Evolutionary conservation across 2,329 filamentous ascomycete genomes (phyloP), one percentile per base, ranked within the genome.

Genomic region (Didymella pinodella): DNA sequence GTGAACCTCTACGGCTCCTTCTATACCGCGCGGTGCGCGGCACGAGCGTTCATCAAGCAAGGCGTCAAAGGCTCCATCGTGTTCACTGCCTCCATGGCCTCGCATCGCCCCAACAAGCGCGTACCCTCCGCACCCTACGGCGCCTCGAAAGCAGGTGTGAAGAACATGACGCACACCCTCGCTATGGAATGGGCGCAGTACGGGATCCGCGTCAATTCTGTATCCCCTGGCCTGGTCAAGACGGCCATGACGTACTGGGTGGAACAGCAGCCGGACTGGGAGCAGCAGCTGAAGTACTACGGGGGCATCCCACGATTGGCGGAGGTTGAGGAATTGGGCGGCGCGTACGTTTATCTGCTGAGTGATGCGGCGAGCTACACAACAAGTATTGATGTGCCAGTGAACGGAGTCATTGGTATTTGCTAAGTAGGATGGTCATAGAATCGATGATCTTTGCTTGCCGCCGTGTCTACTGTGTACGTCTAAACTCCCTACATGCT

Each of bases 321-420:
- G 0, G 78, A 83, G 47, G 80, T 82, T 0, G 79, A 83, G 62
- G 84, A 86, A 70, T 72, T 86, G 2, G 83, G 83, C 2, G 83
- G 84, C 14, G 84, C 84, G 0, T 86, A 86, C 63, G 83, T 86
- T 4, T 86, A 86, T 62, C 68, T 86, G 55, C 68, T 86, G n/a
- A 82, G 78, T 55, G 84, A 86, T 56, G 78, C 80, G 8, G 80
- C 81, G n/a, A 80, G 74, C 32, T 83, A 83, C 65, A 84, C 82
- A 4, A 83, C 81, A 1, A 78, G 77, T 46, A 83, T 83, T 45
- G 81, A 84, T 62, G 83, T 84, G 36, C 81, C 80, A 0, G 78
- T 83, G 0, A 74, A 74, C n/a, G 70, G 70, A 0, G 71, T 72
- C 14, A 73, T 73, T 48, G 69, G 71, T 3, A 72, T 73, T 20